phyloP scores from a whole-genome alignment of 352 stramenopile species.

The Labyrinthula sp. region DNA sequence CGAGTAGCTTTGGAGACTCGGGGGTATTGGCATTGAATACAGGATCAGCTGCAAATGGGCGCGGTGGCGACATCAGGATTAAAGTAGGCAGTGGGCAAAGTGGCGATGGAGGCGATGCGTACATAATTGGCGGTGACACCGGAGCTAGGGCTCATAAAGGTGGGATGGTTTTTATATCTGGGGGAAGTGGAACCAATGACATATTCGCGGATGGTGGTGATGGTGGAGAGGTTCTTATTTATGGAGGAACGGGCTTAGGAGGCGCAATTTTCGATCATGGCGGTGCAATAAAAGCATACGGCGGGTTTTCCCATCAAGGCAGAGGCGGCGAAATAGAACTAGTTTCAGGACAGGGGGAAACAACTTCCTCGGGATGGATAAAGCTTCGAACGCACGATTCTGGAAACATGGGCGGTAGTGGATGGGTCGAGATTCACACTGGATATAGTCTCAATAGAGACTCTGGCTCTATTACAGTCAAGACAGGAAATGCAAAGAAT shows the following conservation, averaged over 20 bases:
- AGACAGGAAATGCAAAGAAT: conserved; percentile 36
- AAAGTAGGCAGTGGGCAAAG: conserved; percentile 37
- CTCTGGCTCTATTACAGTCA: conserved; percentile 38
- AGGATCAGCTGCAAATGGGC: conserved; percentile 39
- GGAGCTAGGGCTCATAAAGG: conserved; percentile 27
- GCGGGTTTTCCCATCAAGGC: conserved; percentile 17
- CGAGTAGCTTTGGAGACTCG: conserved; percentile 37
- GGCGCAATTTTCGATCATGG: conserved; percentile 20
- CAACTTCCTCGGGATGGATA: conserved; percentile 5
- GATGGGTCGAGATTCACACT: conserved; percentile 38
- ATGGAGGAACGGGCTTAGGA: conserved; percentile 32
- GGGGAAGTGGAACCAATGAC: conserved; percentile 35
- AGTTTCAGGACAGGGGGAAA: conserved; percentile 14
- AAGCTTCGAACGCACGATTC: conserved; percentile 1
- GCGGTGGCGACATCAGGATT: conserved; percentile 45
- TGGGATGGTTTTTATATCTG: conserved; percentile 40
- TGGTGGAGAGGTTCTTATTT: conserved; percentile 30
- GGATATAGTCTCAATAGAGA: conserved; percentile 30
- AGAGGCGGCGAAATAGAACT: conserved; percentile 8
- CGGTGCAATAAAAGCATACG: conserved; percentile 36
- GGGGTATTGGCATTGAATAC: conserved; percentile 42
- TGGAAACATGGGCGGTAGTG: conserved; percentile 34
- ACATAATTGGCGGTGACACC: conserved; percentile 36
- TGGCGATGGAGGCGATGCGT: conserved; percentile 42
- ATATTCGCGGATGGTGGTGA: conserved; percentile 36